A percentile compares a stretch with the other conserved stretches of the same genome.
Evolutionary conservation across 208 protist species (phyloP).

Genomic region (Trypanosomatidae sp.): DNA sequence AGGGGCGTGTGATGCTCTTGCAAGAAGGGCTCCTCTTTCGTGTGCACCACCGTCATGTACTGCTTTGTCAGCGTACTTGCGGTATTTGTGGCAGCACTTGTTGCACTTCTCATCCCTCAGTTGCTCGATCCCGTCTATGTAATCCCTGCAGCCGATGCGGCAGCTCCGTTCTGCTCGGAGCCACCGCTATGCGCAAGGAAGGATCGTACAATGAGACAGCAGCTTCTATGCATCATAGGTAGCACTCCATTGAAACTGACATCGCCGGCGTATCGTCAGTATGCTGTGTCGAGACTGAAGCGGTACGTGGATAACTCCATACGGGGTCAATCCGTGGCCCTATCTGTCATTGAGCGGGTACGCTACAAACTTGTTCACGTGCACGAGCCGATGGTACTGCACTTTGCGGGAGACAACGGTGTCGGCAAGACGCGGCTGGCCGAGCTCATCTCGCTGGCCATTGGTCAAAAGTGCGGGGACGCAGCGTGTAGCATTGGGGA

Average conservation of each 20-base stretch:
- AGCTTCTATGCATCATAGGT: conserved; percentile 15
- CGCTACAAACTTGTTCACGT: conserved; percentile 49
- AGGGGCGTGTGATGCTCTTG: background rate
- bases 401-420: conserved; percentile 85
- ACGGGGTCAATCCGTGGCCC: conserved; percentile 51
- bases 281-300: conserved; percentile 33
- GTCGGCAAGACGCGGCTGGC: conserved; percentile 78
- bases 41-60: background rate
- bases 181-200: conserved; percentile 35
- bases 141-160: background rate
- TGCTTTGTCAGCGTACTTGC: background rate
- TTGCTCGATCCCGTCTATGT: background rate
- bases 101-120: background rate
- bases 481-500: conserved; percentile 42
- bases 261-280: conserved; percentile 32
- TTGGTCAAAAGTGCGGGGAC: conserved; percentile 53
- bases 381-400: conserved; percentile 52
- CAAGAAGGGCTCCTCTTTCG: background rate
- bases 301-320: conserved; percentile 32
- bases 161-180: conserved; percentile 11
- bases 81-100: background rate
- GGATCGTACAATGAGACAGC: conserved; percentile 15
- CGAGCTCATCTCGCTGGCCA: conserved; percentile 67
- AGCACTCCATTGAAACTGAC: conserved; percentile 15
- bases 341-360: conserved; percentile 37